Evolutionary conservation across 768 basidiomycete genomes (phyloP).

Genomic region (Collybia sordida): DNA sequence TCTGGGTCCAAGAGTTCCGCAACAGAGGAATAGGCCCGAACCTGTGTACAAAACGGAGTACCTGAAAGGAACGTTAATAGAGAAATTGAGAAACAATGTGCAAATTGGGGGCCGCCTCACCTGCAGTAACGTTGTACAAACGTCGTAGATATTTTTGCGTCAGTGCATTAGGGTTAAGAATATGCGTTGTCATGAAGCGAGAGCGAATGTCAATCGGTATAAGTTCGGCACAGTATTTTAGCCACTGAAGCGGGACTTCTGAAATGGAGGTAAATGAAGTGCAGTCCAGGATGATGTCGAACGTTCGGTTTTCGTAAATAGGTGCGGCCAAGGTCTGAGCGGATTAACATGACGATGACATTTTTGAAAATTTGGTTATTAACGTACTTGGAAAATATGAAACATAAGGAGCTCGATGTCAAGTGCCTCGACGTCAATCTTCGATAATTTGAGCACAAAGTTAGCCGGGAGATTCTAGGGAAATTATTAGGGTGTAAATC

Average conservation of each 20-base stretch:
- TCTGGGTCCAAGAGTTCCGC: slow-evolving; percentile 42
- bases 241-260: slow-evolving; percentile 79
- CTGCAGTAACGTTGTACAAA: slow-evolving; percentile 68
- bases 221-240: slow-evolving; percentile 75
- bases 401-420: slow-evolving; percentile 79
- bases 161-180: slow-evolving; percentile 72
- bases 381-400: slow-evolving; percentile 69
- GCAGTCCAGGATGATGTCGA: slow-evolving; percentile 81
- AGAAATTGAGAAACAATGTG: neutral
- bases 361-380: neutral
- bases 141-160: slow-evolving; percentile 75
- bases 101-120: slow-evolving; percentile 19
- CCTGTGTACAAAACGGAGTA: slow-evolving; percentile 46
- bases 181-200: slow-evolving; percentile 60
- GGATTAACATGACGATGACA: neutral
- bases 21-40: slow-evolving; percentile 65
- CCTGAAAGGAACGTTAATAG: slow-evolving; percentile 32
- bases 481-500: neutral
- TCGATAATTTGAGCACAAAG: slow-evolving; percentile 66
- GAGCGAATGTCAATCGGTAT: slow-evolving; percentile 68
- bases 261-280: slow-evolving; percentile 74
- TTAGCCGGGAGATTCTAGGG: slow-evolving; percentile 45
- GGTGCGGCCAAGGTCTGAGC: slow-evolving; percentile 51
- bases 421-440: slow-evolving; percentile 75
- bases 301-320: slow-evolving; percentile 45